A percentile compares a stretch with the other conserved stretches of the same genome.
These are phyloP conservation scores for Aspergillus arachidicola DNA, from an alignment of 2,329 filamentous ascomycete species.

Conservation along the genomic window DNA sequence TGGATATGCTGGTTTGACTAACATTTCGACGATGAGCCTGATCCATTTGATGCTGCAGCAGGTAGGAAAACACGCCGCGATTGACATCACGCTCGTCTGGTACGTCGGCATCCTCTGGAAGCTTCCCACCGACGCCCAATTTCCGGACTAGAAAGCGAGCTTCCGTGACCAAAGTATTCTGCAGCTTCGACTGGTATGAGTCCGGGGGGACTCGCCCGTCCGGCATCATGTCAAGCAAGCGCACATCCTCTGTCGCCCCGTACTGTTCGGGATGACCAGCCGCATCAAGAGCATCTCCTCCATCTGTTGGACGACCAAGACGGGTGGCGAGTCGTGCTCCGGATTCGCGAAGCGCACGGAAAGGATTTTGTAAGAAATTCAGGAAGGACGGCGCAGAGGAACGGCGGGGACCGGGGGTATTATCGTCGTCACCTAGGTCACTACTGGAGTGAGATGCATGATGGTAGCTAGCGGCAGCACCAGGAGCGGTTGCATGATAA, in stretches of 20 bases:
- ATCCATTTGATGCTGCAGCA: constrained; percentile 1
- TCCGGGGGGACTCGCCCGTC: not conserved
- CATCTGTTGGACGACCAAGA: not conserved
- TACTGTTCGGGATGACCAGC: not conserved
- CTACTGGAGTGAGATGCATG: not conserved
- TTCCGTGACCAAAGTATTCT: not conserved
- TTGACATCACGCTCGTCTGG: not conserved
- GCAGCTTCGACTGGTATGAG: not conserved
- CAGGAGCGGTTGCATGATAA: not conserved
- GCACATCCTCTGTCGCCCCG: not conserved
- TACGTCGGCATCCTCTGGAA: not conserved
- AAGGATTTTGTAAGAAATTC: not conserved
- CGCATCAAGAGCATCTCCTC: not conserved
- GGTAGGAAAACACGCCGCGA: constrained; percentile 1
- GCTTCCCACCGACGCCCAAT: not conserved
- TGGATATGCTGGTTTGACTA: constrained; percentile 1
- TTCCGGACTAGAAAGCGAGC: not conserved
- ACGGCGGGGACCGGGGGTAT: not conserved
- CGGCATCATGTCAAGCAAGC: not conserved
- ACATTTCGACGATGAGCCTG: constrained; percentile 1
- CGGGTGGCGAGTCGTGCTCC: not conserved
- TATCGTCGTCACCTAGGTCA: not conserved
- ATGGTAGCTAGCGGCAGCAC: not conserved
- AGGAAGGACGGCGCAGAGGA: not conserved
- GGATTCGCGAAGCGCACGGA: not conserved